Base-by-base conservation (phyloP, 1,139 yeast genomes). In the Hemisphaericaspora xylanilytica region DNA sequence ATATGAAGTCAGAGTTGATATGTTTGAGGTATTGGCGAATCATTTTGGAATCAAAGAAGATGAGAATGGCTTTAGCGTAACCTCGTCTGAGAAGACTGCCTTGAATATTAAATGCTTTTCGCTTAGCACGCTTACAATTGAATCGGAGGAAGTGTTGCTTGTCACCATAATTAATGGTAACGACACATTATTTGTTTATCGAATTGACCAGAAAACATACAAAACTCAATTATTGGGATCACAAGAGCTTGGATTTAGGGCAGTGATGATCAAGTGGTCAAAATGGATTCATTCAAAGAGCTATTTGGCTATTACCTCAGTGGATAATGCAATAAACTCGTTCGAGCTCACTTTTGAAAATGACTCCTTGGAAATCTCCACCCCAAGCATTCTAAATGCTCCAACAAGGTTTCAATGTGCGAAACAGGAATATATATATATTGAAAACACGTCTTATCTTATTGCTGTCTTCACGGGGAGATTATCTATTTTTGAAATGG, bases 21-120 rank as follows among this genome's bases (percentile, higher is more conserved):
- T 67, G 24, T 64, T 68, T 40, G 58, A 63, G 5, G 41, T 51
- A 6, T 47, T 66, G 20, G 44, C 61, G 5, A 39, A 48, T 13
- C 60, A 61, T 20, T 52, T 63, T 26, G 40, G 36, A 2, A 25
- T 55, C 1, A 30, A 44, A 10, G 37, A 36, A 22, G 46, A 36
- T 12, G 41, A 40, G 4, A 60, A 57, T n/a, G 38, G 50, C 2
- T 32, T 36, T 34, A 35, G 33, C n/a, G 50, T 59, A 11, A 50
- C 46, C 36, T 37, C 49, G 2, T 42, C 47, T 2, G 60, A 61
- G 25, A 58, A 40, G 37, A 39, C 41, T 26, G 46, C 53, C n/a
- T 47, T 69, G 16, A 58, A 56, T 29, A 50, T 69, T 10, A 58
- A 56, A 32, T 51, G 53, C 32, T 70, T 70, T 41, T 51, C 55